Percentiles rank a stretch among this genome's conserved stretches.
These are phyloP conservation scores for Colletotrichum costaricense DNA, from an alignment of 2,329 filamentous ascomycete genomes.

Conservation along the genomic window DNA sequence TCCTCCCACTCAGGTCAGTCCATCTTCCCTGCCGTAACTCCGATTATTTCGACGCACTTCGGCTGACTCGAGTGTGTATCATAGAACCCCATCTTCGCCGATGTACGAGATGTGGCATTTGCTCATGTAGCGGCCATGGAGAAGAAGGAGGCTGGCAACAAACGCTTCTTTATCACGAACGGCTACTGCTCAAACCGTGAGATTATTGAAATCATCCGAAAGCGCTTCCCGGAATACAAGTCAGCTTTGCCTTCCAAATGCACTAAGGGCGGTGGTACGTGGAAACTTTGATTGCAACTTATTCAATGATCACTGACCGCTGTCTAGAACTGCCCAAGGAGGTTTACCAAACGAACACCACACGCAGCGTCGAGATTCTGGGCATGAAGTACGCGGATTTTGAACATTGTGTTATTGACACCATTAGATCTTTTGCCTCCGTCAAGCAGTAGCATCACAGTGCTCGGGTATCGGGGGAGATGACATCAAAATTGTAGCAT, in stretches of 20 bases:
- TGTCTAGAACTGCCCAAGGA: neutral
- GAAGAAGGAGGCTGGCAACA: constrained; percentile 38
- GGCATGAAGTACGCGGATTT: neutral
- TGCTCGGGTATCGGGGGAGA: no score
- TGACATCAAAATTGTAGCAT: no score
- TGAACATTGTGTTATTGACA: neutral
- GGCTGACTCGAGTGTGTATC: neutral
- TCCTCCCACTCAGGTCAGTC: neutral
- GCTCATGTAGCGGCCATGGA: constrained; percentile 39
- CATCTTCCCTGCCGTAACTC: neutral
- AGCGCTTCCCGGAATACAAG: neutral
- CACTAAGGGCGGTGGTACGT: neutral
- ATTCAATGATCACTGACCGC: neutral
- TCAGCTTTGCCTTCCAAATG: neutral
- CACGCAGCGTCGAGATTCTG: neutral
- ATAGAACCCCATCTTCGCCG: constrained; percentile 24
- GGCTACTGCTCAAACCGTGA: constrained; percentile 36
- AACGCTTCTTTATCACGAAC: constrained; percentile 38
- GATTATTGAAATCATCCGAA: constrained; percentile 29
- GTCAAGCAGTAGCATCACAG: neutral
- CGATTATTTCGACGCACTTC: neutral
- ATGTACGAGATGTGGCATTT: constrained; percentile 41
- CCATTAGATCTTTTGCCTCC: neutral
- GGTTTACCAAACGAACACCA: neutral
- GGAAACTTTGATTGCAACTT: no score